Conservation (phyloP, 805 yeast species). For the Wilhelminamyces savonicus region DNA sequence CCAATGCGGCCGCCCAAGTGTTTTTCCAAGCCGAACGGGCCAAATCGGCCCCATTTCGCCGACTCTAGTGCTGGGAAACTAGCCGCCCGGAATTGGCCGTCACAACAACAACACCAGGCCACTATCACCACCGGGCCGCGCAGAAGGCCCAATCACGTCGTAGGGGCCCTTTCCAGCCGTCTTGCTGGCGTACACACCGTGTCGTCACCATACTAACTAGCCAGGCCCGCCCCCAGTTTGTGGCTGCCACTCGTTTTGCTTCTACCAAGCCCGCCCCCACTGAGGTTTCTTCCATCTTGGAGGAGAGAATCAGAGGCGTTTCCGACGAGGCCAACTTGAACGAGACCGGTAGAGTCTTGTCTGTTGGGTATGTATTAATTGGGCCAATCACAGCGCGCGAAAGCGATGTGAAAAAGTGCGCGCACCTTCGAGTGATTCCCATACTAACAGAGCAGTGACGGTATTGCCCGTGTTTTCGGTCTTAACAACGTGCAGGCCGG, state of each 20-base stretch:
- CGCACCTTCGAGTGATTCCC: no score
- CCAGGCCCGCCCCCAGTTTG: conserved; percentile 66
- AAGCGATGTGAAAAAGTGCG: no score
- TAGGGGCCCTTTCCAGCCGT: no score
- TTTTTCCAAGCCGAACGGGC: no score
- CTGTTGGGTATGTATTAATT: conserved; percentile 73
- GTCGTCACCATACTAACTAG: conserved; percentile 27
- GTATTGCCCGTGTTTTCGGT: conserved; percentile 99
- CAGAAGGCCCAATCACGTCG: no score
- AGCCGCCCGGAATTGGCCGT: no score
- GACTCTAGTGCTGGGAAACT: no score
- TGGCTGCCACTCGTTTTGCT: conserved; percentile 76
- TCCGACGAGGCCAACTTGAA: conserved; percentile 95
- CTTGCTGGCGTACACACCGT: conserved; percentile 14
- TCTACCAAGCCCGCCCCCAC: conserved; percentile 98
- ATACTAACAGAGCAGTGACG: conserved; percentile 77
- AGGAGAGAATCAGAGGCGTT: conserved; percentile 99
- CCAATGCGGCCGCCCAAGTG: no score
- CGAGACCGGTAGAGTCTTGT: conserved; percentile 98
- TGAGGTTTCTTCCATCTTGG: conserved; percentile 97
- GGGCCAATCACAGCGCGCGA: no score
- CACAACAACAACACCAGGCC: no score
- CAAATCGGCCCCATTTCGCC: no score
- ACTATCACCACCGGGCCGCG: no score
- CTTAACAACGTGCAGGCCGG: conserved; percentile 99